A percentile compares a stretch with the other conserved stretches of the same genome.
Conservation (phyloP, 2,329 filamentous ascomycete genomes). For the Fusarium aywerte region DNA sequence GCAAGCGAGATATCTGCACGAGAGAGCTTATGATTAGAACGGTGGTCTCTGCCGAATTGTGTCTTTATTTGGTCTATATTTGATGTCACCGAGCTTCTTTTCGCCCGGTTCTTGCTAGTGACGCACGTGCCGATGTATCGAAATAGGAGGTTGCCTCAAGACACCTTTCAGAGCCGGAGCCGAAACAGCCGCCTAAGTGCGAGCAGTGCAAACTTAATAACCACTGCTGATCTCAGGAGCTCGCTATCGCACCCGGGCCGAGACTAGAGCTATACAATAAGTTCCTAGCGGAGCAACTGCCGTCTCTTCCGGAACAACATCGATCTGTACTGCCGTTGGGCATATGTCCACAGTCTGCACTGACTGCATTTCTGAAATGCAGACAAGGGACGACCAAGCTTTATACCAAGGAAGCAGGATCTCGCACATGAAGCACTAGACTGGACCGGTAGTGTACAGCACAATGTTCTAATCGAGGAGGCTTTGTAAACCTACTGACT, state of each 20-base stretch:
- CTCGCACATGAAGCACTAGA: background rate
- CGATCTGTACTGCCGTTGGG: background rate
- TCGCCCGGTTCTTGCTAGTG: conserved; percentile 44
- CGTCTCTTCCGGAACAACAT: background rate
- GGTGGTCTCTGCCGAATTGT: background rate
- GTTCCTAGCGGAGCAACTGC: background rate
- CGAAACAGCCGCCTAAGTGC: conserved; percentile 47
- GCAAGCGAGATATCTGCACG: conserved; percentile 1
- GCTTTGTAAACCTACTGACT: background rate
- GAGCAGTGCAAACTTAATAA: conserved; percentile 38
- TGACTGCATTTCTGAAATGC: background rate
- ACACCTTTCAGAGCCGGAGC: conserved; percentile 6
- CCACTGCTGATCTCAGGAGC: background rate
- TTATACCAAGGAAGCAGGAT: background rate
- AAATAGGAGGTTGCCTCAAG: background rate
- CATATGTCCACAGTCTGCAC: background rate
- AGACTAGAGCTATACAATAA: background rate
- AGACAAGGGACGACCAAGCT: background rate
- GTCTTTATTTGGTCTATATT: background rate
- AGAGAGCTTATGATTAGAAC: background rate
- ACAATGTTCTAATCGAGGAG: background rate
- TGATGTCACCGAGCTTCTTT: conserved; percentile 43
- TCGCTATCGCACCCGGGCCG: background rate
- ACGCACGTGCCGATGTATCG: background rate
- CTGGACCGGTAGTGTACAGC: background rate